Percentiles rank a stretch among this genome's conserved stretches.
phyloP scores from a whole-genome alignment of 441 rosid species.

The Corymbia calophylla region DNA sequence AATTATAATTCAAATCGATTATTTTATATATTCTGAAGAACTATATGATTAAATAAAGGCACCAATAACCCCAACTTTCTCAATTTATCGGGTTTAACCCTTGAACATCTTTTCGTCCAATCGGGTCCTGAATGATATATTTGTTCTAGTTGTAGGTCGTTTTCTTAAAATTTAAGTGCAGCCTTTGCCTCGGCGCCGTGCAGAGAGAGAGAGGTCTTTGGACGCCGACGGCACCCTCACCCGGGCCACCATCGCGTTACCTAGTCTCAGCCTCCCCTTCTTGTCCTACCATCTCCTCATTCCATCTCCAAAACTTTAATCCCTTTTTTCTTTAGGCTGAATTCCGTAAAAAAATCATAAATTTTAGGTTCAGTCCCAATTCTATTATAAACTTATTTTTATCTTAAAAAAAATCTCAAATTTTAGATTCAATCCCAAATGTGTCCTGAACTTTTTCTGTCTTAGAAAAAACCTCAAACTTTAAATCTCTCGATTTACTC shows the following conservation, averaged over 20 bases:
- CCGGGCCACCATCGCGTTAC: not conserved
- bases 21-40: not conserved
- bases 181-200: not conserved
- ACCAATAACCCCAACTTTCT: not conserved
- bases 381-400: too few species aligned
- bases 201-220: not conserved
- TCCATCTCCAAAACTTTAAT: not conserved
- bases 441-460: too few species aligned
- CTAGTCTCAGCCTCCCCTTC: not conserved
- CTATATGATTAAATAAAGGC: not conserved
- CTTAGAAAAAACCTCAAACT: accelerated
- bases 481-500: not conserved
- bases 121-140: not conserved
- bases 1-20: not conserved
- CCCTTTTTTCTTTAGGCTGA: not conserved
- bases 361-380: not conserved
- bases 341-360: not conserved
- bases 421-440: not conserved
- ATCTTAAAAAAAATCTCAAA: too few species aligned
- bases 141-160: not conserved
- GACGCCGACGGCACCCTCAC: not conserved
- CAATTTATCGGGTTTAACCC: accelerated
- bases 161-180: not conserved
- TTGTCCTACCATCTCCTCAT: accelerated
- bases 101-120: not conserved